Evolutionary conservation across 2,329 filamentous ascomycete genomes (phyloP).

Genomic region (Basipetospora sp.): DNA sequence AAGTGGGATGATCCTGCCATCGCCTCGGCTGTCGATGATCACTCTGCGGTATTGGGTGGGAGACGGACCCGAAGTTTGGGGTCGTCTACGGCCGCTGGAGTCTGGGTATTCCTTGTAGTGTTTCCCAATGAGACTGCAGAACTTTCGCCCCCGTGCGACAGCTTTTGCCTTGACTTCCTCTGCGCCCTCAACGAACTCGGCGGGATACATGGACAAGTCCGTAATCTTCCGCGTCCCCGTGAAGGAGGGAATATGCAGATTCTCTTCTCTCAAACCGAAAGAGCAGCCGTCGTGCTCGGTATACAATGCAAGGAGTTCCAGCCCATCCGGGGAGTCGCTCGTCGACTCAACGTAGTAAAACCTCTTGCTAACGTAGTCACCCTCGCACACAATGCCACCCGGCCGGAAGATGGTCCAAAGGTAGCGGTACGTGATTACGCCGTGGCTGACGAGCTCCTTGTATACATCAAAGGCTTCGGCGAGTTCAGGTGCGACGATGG

Average conservation of each 20-base stretch:
- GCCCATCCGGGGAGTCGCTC: conserved; percentile 21
- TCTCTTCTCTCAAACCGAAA: conserved; percentile 26
- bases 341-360: conserved; percentile 24
- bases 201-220: conserved; percentile 28
- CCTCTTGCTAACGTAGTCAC: conserved; percentile 25
- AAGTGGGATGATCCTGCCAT: not conserved
- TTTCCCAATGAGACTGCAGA: conserved; percentile 30
- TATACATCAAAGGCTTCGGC: conserved; percentile 32
- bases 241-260: conserved; percentile 25
- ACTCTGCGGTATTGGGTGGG: conserved; percentile 19
- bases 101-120: conserved; percentile 33
- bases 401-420: conserved; percentile 40
- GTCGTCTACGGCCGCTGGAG: conserved; percentile 21
- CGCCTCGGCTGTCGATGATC: conserved; percentile 12
- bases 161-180: conserved; percentile 21
- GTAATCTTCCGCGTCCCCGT: conserved; percentile 29
- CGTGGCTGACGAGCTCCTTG: conserved; percentile 36
- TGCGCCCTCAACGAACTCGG: conserved; percentile 26
- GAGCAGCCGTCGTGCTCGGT: conserved; percentile 34
- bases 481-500: conserved; percentile 35
- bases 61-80: too few species aligned
- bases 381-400: conserved; percentile 24
- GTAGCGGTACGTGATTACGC: conserved; percentile 37
- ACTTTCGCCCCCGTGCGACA: conserved; percentile 26
- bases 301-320: conserved; percentile 25